Conservation (phyloP, 2,329 filamentous ascomycete genomes). For the Aspergillus awamori region DNA sequence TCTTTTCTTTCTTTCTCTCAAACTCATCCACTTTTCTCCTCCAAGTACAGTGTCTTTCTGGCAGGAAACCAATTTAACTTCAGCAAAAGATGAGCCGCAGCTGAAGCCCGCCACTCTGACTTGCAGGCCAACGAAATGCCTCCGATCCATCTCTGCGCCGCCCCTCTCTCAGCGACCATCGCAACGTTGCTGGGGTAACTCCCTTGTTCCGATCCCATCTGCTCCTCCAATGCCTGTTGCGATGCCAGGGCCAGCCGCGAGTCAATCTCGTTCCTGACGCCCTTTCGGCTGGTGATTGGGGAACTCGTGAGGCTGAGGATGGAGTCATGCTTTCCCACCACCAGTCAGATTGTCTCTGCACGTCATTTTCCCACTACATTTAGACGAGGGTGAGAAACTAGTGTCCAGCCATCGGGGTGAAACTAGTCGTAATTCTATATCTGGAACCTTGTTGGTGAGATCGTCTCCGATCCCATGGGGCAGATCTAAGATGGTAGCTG, state of each 20-base stretch:
- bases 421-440: neutral
- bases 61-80: too few species aligned
- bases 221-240: neutral
- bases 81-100: slow-evolving; percentile 1
- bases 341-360: slow-evolving; percentile 11
- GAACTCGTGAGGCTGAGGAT: slow-evolving; percentile 10
- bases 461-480: slow-evolving; percentile 7
- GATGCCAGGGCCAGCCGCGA: slow-evolving; percentile 11
- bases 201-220: slow-evolving; percentile 21
- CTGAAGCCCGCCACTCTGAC: slow-evolving; percentile 3
- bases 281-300: slow-evolving; percentile 13
- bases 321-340: neutral
- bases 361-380: slow-evolving; percentile 13
- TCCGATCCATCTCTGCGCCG: neutral
- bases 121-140: slow-evolving; percentile 7
- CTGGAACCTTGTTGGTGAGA: neutral
- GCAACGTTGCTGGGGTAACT: slow-evolving; percentile 26
- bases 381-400: slow-evolving; percentile 1
- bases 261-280: slow-evolving; percentile 13
- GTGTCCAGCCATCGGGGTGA: neutral
- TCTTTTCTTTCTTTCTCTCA: too few species aligned
- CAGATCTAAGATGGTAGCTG: neutral
- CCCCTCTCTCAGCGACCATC: slow-evolving; percentile 5
- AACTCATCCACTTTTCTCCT: too few species aligned
- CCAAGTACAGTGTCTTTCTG: too few species aligned